Evolutionary conservation across 1,284 basidiomycete species (phyloP), one percentile per base, ranked within the genome.

Genomic region (Phlebopus sp.): DNA sequence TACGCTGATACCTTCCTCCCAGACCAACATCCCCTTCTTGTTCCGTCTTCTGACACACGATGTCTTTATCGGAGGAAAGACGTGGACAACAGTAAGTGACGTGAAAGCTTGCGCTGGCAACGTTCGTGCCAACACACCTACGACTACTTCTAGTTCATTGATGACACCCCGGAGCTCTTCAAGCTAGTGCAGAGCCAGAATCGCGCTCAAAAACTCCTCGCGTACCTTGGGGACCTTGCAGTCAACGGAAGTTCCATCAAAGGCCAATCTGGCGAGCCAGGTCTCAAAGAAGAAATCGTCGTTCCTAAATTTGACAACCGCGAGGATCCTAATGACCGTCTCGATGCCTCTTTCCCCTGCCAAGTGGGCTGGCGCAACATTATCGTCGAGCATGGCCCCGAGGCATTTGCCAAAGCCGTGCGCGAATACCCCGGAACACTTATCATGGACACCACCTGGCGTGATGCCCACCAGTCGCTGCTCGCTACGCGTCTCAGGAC

Each of bases 1-100:
- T 9, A 29, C 23, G 9, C 36, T 55, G n/a, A 47, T 44, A 36
- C 7, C 25, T 27, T 27, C 15, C 36, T 10, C 23, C 39, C 57
- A 92, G 90, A 97, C 94, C 58, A 99, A 99, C 74, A 99, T 99
- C 58, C 97, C 97, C 25, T 99, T 99, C 90, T 75, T 99, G 58
- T 97, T 99, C 84, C 90, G 95, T 55, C 82, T 99, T 23, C 76
- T 99, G 57, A 98, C 96, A n/a, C 93, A 99, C 70, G 93, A 96
- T 59, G 84, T 95, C 56, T 99, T 98, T 74, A 90, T 97, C 59
- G 87, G 84, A 37, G 94, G 94, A 53, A 90, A 92, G 75, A 98
- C 97, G 17, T 99, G 97, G 97, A 99, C 94, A 3, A 98, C 95
- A 18, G 89, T 90, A 60, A 55, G 80, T 65, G 21, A 39, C 19